Evolutionary conservation across 148 eudicot species (phyloP), one percentile per base, ranked within the genome.

Genomic region (Camellia granthamiana): DNA sequence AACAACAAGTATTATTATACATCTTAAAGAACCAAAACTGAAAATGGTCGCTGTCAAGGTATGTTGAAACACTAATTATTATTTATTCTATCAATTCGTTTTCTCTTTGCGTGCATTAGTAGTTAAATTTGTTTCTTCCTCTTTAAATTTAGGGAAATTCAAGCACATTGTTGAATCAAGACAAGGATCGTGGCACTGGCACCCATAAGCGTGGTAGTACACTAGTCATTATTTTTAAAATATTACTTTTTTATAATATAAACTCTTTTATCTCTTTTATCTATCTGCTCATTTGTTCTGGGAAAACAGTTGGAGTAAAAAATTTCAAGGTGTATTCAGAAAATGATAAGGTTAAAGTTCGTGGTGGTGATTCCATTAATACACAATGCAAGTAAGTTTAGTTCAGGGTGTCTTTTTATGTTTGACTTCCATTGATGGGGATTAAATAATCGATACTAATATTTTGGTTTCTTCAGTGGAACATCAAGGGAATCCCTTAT

Each of bases 241-340:
- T 49, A 49, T 4, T 49, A 7, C 6, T 49, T 49, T 49, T 49
- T 49, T 7, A 49, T 49, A 5, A 49, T 49, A 69, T 60, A 65
- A 15, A 13, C 65, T n/a, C 9, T 63, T 21, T 7, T 77, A 12
- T 52, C 47, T 51, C 14, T 55, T 65, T 8, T 55, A 46, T 52
- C 51, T 19, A 60, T n/a, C 43, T 18, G 6, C 55, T 47, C 49
- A 49, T 15, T 77, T 52, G 38, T 68, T 75, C 51, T 60, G 58
- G 54, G 52, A 16, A 58, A 77, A 80, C 77, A 88, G 90, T 69
- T 62, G 81, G 78, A 78, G 72, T 62, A 0, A 85, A 73, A 74
- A 51, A 77, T 81, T 88, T 86, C 67, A 85, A 85, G 87, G 78
- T 88, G 76, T 88, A 83, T 80, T 81, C 74, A 10, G 90, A 88